A percentile compares a stretch with the other conserved stretches of the same genome.
Conservation (phyloP, 2,329 filamentous ascomycete genomes). For the Cytospora paraplurivora region DNA sequence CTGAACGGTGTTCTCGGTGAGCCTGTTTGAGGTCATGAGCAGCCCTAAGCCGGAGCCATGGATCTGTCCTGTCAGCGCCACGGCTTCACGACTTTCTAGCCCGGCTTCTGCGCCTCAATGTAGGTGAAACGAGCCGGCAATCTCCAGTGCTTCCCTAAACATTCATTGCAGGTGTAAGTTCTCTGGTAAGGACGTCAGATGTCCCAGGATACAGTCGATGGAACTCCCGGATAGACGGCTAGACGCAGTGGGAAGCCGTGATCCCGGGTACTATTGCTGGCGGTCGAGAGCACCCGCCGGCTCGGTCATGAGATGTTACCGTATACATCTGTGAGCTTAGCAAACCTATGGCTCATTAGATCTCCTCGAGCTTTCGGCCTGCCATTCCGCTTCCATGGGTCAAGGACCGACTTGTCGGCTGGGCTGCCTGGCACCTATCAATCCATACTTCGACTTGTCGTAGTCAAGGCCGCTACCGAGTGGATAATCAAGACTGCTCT, state of each 20-base stretch:
- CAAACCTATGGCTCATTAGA: conserved; percentile 3
- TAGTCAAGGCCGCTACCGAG: neutral
- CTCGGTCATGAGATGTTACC: conserved; percentile 7
- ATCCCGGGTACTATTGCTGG: conserved; percentile 18
- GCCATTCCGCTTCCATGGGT: neutral
- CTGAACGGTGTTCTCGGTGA: neutral
- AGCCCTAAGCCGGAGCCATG: too few species aligned
- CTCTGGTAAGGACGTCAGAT: conserved; percentile 8
- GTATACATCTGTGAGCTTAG: neutral
- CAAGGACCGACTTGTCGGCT: conserved; percentile 1
- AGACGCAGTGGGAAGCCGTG: conserved; percentile 15
- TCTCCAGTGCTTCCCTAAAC: conserved; percentile 2
- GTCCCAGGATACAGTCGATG: conserved; percentile 21
- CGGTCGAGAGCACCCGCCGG: conserved; percentile 16
- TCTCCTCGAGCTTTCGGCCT: neutral
- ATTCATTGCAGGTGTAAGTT: conserved; percentile 14
- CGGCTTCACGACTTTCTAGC: conserved; percentile 10
- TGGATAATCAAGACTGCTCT: neutral
- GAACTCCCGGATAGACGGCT: conserved; percentile 25
- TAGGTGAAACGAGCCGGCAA: conserved; percentile 6
- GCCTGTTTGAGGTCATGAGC: neutral
- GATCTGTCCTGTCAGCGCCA: neutral
- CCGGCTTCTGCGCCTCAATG: conserved; percentile 4
- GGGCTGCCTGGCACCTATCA: neutral
- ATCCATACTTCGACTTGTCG: neutral